phyloP scores from a whole-genome alignment of 768 basidiomycete species.

The Kwoniella bestiolae region DNA sequence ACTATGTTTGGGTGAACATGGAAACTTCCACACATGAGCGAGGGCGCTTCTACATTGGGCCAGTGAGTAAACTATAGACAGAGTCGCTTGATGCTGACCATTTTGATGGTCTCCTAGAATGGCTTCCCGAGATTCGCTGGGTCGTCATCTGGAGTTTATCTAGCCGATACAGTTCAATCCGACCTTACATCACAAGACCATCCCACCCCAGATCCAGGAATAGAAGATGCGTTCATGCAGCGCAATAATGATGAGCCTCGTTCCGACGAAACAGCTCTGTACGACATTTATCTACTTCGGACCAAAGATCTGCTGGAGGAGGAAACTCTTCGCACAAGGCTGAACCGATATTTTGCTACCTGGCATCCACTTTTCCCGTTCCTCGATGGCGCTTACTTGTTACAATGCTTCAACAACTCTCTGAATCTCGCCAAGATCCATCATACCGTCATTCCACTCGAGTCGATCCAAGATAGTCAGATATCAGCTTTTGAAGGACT shows the following conservation, averaged over 20 bases:
- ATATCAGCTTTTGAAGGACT: slow-evolving; percentile 21
- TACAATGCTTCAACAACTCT: slow-evolving; percentile 28
- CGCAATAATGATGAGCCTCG: slow-evolving; percentile 25
- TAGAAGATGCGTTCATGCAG: slow-evolving; percentile 33
- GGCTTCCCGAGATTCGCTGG: slow-evolving; percentile 37
- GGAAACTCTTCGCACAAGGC: slow-evolving; percentile 6
- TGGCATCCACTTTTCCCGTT: slow-evolving; percentile 46
- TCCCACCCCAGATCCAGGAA: slow-evolving; percentile 9
- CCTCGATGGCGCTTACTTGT: slow-evolving; percentile 28
- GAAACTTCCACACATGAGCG: slow-evolving; percentile 19
- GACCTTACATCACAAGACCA: slow-evolving; percentile 9
- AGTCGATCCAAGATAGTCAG: background rate
- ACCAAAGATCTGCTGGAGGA: slow-evolving; percentile 5
- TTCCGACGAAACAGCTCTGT: slow-evolving; percentile 8
- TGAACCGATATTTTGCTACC: slow-evolving; percentile 29
- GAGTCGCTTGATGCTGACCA: background rate
- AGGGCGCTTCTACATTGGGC: slow-evolving; percentile 33
- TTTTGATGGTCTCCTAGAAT: slow-evolving; percentile 15
- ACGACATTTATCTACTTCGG: slow-evolving; percentile 15
- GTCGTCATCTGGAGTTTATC: slow-evolving; percentile 36
- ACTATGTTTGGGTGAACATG: slow-evolving; percentile 3
- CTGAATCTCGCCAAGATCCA: slow-evolving; percentile 3
- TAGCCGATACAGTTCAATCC: slow-evolving; percentile 31
- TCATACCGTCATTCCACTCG: background rate
- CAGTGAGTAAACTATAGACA: slow-evolving; percentile 19